A percentile compares a stretch with the other conserved stretches of the same genome.
These are phyloP conservation scores for Paracorniculantispora psalliotae DNA, from an alignment of 2,329 filamentous ascomycete species.

Conservation along the genomic window DNA sequence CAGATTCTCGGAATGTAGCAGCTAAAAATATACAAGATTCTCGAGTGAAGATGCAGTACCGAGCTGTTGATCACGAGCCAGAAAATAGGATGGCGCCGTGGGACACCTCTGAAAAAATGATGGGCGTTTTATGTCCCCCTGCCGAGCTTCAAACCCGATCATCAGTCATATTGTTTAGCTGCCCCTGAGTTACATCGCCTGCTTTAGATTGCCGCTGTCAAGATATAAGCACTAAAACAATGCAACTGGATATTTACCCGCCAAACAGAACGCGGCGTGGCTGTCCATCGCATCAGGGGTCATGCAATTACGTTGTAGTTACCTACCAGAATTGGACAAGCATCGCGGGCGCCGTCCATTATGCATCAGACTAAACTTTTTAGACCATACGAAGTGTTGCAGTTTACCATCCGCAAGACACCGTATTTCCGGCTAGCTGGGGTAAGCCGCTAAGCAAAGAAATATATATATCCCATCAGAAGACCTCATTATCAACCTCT, in stretches of 20 bases:
- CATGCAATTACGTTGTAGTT: background rate
- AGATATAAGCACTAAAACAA: conserved; percentile 3
- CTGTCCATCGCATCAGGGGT: background rate
- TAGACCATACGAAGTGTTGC: background rate
- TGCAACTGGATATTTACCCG: background rate
- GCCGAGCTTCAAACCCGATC: no score
- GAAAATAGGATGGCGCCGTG: no score
- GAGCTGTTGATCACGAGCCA: no score
- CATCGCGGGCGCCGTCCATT: background rate
- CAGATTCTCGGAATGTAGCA: background rate
- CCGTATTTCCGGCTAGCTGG: background rate
- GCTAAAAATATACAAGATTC: background rate
- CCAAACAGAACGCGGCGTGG: background rate
- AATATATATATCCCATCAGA: background rate
- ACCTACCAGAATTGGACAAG: background rate
- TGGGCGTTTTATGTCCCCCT: no score
- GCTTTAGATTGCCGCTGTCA: background rate
- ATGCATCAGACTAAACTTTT: background rate
- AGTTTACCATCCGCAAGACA: background rate
- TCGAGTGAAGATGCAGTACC: background rate
- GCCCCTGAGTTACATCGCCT: background rate
- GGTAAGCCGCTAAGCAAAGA: background rate
- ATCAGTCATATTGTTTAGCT: no score
- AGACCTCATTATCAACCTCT: no score
- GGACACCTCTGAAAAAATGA: no score